phyloP scores from a whole-genome alignment of 371 early-diverging fungal genomes.

The Syncephalis fuscata region DNA sequence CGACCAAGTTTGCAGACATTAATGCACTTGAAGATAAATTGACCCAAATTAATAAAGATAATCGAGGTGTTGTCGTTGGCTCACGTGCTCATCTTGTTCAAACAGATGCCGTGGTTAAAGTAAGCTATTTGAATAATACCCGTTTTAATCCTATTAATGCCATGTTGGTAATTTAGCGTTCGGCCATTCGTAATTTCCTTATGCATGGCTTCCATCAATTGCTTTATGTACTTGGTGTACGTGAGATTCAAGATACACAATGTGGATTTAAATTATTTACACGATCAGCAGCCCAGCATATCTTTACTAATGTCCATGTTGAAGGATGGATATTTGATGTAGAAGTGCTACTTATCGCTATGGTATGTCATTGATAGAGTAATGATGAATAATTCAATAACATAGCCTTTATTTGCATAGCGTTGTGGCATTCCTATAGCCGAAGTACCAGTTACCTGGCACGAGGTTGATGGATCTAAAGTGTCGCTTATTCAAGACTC shows the following conservation, averaged over 20 bases:
- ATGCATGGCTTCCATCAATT: conserved; percentile 84
- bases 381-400: too few relatives aligned
- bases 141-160: conserved; percentile 1
- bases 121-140: conserved; percentile 9
- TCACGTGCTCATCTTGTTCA: conserved; percentile 80
- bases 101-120: conserved; percentile 88
- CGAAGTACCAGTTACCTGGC: conserved; percentile 89
- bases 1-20: conserved; percentile 75
- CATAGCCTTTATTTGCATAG: conserved; percentile 3
- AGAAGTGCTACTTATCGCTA: conserved; percentile 76
- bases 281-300: conserved; percentile 49
- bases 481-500: conserved; percentile 74
- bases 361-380: conserved; percentile 2
- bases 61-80: conserved; percentile 62
- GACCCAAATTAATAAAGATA: conserved; percentile 17
- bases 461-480: conserved; percentile 90
- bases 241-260: conserved; percentile 81
- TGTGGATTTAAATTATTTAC: conserved; percentile 94
- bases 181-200: conserved; percentile 73
- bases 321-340: conserved; percentile 96
- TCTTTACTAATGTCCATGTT: conserved; percentile 83
- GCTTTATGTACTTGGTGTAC: conserved; percentile 66
- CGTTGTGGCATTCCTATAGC: conserved; percentile 44
- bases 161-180: too few relatives aligned
- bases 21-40: conserved; percentile 31